Evolutionary conservation across 2,329 filamentous ascomycete species (phyloP), one percentile per base, ranked within the genome.

Genomic region (Pseudopithomyces chartarum): DNA sequence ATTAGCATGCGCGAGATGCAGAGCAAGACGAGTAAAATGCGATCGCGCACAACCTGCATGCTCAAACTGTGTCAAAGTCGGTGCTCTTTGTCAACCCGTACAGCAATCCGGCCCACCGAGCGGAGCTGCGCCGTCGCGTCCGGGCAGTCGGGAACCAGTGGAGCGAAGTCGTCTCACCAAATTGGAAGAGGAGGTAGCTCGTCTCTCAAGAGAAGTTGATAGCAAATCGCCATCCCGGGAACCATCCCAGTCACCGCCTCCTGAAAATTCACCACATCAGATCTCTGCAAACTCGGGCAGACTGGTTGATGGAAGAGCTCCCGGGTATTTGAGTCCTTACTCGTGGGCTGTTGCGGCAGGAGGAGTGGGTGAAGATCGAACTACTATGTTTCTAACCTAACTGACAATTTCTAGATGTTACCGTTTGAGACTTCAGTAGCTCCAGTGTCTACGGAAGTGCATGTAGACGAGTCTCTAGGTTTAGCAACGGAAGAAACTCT

Each of bases 31-130:
- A 32, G 64, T 67, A 11, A 64, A 64, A 54, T 67, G 64, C 42
- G 63, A 67, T 50, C 55, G 64, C 23, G 63, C 58, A 11, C 61
- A 64, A 51, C 64, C 64, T n/a, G 49, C 63, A 39, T 67, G 64
- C 43, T 62, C 63, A 8, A 67, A 66, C 48, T 67, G 64, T 39
- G 42, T 51, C 19, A 67, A 67, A 49, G 57, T 57, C 15, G 63
- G 64, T 19, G 58, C 61, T 15, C 38, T 62, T 12, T 67, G 64
- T 49, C 59, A 61, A 36, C 61, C 62, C 34, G 62, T 57, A 10
- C 59, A 62, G 38, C 58, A 59, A 47, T n/a, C 54, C 12, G 34
- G 38, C 15, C 45, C 52, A 34, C 33, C 57, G 39, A 32, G 33
- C 50, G 38, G 56, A 38, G 6, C 53, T 19, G 19, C 32, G 6